phyloP scores from a whole-genome alignment of 257 asterid species.

The Ocimum tenuiflorum region DNA sequence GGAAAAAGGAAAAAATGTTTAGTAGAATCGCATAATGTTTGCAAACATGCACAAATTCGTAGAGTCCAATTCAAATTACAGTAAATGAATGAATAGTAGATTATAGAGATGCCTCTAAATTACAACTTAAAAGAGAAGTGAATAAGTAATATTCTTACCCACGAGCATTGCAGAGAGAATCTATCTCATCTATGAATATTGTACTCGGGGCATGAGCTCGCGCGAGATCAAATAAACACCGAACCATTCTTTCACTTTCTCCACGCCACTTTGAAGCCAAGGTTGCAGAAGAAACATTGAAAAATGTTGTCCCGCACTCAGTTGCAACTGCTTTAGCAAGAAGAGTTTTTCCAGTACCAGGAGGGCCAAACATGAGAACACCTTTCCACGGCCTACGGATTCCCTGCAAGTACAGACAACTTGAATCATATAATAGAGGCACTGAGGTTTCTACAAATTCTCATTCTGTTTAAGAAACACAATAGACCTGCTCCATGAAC shows the following conservation, averaged over 20 bases:
- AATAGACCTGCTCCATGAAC: neutral
- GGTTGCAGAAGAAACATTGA: conserved; percentile 97
- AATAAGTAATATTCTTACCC: conserved; percentile 55
- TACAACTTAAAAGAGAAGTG: neutral
- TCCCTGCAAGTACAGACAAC: conserved; percentile 51
- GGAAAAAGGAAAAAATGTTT: neutral
- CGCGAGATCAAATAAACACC: conserved; percentile 97
- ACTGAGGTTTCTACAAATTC: neutral
- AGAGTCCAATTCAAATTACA: neutral
- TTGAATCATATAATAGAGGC: neutral
- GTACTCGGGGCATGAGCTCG: conserved; percentile 99
- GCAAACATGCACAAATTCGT: neutral
- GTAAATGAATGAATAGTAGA: neutral
- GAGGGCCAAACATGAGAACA: conserved; percentile 99
- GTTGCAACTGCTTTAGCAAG: conserved; percentile 99
- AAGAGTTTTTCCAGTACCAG: conserved; percentile 99
- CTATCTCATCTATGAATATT: conserved; percentile 96
- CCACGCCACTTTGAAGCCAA: conserved; percentile 99
- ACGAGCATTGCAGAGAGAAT: conserved; percentile 96
- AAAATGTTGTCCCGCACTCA: conserved; percentile 97
- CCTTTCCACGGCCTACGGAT: conserved; percentile 99
- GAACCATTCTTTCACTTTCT: conserved; percentile 98
- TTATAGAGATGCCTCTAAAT: neutral
- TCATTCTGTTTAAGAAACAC: neutral
- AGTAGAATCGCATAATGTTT: neutral